phyloP scores from a whole-genome alignment of 441 rosid species.

The Rhodomyrtus psidioides region DNA sequence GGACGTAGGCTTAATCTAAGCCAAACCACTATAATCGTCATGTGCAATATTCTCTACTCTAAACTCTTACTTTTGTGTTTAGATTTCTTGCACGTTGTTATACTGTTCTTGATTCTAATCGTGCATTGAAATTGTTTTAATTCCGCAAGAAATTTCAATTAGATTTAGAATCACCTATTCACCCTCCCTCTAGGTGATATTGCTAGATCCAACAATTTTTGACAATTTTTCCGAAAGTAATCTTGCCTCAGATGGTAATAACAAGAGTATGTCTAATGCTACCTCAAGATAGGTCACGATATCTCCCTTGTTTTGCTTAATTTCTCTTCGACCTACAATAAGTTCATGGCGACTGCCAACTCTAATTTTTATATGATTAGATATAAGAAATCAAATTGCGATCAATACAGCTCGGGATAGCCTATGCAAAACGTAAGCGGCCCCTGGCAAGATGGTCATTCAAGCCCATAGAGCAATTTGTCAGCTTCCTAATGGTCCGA shows the following conservation, averaged over 20 bases:
- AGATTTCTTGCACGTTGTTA: no score
- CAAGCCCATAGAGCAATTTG: background rate
- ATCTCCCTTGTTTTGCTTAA: background rate
- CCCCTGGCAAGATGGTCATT: background rate
- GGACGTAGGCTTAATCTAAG: no score
- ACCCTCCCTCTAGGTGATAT: no score
- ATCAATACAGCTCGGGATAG: background rate
- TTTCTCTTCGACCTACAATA: background rate
- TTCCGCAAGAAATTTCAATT: no score
- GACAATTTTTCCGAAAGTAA: no score
- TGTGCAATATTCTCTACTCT: no score
- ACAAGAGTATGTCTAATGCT: background rate
- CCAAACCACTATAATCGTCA: no score
- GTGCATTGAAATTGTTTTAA: no score
- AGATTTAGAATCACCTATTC: no score
- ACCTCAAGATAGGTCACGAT: fast-evolving
- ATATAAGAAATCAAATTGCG: background rate
- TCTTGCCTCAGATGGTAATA: background rate
- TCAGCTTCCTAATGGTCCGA: background rate
- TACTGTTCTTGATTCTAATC: no score
- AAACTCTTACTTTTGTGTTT: no score
- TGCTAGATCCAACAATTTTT: no score
- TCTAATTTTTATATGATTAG: background rate
- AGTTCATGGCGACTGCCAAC: background rate
- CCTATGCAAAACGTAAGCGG: background rate